These are phyloP conservation scores for Pseudogymnoascus sp. DNA, from an alignment of 2,329 filamentous ascomycete species.

Conservation along the genomic window DNA sequence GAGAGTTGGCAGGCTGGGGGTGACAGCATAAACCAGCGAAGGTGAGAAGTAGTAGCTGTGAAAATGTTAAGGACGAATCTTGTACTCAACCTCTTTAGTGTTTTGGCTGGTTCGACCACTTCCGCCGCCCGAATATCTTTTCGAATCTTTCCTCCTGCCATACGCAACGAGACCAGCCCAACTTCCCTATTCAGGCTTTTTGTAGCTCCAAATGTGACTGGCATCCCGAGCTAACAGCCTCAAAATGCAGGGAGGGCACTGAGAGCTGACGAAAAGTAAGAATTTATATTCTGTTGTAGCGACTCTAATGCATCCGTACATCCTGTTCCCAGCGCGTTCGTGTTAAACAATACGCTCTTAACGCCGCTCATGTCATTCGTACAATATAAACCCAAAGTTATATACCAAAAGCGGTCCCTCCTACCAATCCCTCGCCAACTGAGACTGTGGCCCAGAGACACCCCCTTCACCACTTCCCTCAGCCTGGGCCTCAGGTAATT, in stretches of 20 bases:
- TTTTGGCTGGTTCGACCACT: background rate
- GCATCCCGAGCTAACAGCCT: background rate
- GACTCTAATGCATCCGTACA: background rate
- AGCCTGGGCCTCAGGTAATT: background rate
- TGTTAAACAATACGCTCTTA: conserved; percentile 1
- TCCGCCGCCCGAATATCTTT: background rate
- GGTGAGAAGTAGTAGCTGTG: background rate
- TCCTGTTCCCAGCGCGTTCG: background rate
- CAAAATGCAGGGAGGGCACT: no score
- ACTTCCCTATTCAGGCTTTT: background rate
- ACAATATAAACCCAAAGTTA: background rate
- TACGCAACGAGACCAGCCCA: background rate
- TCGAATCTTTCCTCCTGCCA: background rate
- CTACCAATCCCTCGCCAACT: background rate
- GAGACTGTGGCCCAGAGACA: background rate
- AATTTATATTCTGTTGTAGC: background rate
- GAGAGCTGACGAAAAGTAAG: background rate
- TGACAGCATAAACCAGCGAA: background rate
- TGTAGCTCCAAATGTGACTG: background rate
- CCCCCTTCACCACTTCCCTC: background rate
- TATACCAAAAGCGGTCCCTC: background rate
- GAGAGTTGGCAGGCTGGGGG: background rate
- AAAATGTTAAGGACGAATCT: background rate
- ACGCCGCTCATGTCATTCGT: conserved; percentile 7
- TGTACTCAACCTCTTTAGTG: background rate